A percentile compares a stretch with the other conserved stretches of the same genome.
phyloP scores from a whole-genome alignment of 257 asterid genomes.

The Scutellaria galericulata region DNA sequence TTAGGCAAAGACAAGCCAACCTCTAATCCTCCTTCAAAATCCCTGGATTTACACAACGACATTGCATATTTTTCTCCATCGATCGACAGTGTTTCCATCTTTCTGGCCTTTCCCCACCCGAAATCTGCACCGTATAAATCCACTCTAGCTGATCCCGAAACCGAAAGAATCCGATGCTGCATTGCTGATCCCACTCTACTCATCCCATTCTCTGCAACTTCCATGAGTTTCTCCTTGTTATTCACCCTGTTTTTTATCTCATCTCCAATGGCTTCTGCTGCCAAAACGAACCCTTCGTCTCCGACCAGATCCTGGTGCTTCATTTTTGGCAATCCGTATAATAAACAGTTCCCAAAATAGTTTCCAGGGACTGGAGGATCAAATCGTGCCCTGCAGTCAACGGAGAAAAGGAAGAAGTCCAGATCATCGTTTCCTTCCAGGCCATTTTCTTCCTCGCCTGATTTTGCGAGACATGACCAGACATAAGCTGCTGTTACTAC shows the following conservation, averaged over 20 bases:
- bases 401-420: constrained; percentile 41
- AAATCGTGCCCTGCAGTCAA: constrained; percentile 33
- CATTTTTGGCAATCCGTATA: constrained; percentile 3
- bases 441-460: background rate
- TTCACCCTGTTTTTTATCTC: constrained; percentile 26
- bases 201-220: constrained; percentile 23
- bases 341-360: constrained; percentile 40
- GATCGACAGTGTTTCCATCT: constrained; percentile 39
- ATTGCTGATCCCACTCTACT: background rate
- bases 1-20: constrained; percentile 38
- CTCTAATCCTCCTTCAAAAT: constrained; percentile 43
- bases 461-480: constrained; percentile 43
- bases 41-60: constrained; percentile 36
- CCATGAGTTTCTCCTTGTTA: constrained; percentile 19
- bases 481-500: constrained; percentile 42
- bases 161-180: background rate
- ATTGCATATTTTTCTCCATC: constrained; percentile 33
- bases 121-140: constrained; percentile 46
- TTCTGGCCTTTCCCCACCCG: constrained; percentile 46
- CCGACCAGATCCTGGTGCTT: constrained; percentile 23
- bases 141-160: constrained; percentile 49
- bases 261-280: constrained; percentile 35
- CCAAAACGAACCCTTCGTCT: constrained; percentile 38
- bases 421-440: background rate
- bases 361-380: constrained; percentile 42